Evolutionary conservation across 192 early-diverging fungal species (phyloP).

Genomic region (Rhizophagus sp.): DNA sequence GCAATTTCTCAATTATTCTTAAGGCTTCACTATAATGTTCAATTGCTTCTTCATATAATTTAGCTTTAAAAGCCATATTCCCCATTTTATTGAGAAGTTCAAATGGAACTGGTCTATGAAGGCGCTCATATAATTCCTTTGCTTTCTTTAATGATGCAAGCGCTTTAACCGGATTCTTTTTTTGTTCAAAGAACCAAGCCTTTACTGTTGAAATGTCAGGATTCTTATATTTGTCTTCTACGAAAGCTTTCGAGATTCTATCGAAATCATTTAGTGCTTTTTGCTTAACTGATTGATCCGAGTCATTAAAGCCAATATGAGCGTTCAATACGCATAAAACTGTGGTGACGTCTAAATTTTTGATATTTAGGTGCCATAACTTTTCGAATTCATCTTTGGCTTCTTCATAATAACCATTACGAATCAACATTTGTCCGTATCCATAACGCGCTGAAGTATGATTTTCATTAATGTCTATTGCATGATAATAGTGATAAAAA

Average conservation of each 20-base stretch:
- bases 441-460: slow-evolving; percentile 74
- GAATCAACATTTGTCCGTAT: slow-evolving; percentile 73
- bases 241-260: background rate
- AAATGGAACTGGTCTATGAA: background rate
- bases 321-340: background rate
- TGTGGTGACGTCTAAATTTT: slow-evolving; percentile 2
- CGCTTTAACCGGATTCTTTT: background rate
- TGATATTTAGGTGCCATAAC: background rate
- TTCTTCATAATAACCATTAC: slow-evolving; percentile 41
- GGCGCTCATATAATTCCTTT: background rate
- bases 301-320: background rate
- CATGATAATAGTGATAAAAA: slow-evolving; percentile 64
- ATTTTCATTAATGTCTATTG: slow-evolving; percentile 63
- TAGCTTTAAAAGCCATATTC: slow-evolving; percentile 8
- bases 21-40: background rate
- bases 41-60: background rate
- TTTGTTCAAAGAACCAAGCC: background rate
- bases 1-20: background rate
- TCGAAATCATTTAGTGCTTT: background rate
- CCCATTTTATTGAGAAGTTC: background rate
- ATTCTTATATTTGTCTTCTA: slow-evolving; percentile 1
- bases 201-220: slow-evolving; percentile 4
- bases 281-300: background rate
- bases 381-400: background rate
- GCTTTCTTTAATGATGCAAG: slow-evolving; percentile 1